phyloP scores from a whole-genome alignment of 2,329 filamentous ascomycete species.

The Xylaria sp. region DNA sequence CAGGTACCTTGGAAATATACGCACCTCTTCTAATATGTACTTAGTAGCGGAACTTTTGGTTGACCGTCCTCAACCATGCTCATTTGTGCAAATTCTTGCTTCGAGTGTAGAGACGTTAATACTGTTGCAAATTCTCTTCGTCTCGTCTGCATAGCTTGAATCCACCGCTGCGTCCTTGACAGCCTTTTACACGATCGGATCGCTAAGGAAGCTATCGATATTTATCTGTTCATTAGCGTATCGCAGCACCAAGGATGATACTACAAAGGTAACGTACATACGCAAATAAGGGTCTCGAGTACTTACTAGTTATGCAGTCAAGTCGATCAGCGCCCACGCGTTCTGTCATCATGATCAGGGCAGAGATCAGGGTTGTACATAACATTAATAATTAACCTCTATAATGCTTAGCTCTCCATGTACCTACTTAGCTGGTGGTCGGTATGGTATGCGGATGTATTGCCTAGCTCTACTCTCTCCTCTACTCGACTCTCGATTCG shows the following conservation, averaged over 20 bases:
- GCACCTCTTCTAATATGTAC: not conserved
- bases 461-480: no score
- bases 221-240: not conserved
- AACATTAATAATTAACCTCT: not conserved
- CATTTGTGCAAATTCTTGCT: not conserved
- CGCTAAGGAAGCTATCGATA: not conserved
- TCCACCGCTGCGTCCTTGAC: not conserved
- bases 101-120: not conserved
- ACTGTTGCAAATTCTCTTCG: not conserved
- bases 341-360: not conserved
- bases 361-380: not conserved
- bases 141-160: slow-evolving; percentile 15
- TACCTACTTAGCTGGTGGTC: not conserved
- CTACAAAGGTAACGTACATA: not conserved
- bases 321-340: not conserved
- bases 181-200: slow-evolving; percentile 12
- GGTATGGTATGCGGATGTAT: not conserved
- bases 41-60: no score
- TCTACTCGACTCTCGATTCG: no score
- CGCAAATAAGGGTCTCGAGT: slow-evolving; percentile 24
- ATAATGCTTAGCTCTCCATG: not conserved
- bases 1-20: no score
- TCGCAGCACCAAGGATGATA: slow-evolving; percentile 8
- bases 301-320: not conserved
- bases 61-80: no score